A percentile compares a stretch with the other conserved stretches of the same genome.
Evolutionary conservation across 768 basidiomycete genomes (phyloP).

Genomic region (Suillus variegatus): DNA sequence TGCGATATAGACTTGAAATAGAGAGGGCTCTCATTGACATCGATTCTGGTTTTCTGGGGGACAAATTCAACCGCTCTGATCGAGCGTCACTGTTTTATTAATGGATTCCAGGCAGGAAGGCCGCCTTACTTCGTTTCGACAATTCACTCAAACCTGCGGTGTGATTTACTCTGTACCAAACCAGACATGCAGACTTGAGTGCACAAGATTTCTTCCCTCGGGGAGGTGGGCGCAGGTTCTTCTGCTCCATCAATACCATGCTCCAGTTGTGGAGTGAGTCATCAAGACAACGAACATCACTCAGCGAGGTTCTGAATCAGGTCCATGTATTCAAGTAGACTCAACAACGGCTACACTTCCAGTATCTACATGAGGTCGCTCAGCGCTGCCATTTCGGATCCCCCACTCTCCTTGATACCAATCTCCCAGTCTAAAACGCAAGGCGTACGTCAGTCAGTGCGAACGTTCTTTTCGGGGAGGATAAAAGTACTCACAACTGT

Average conservation of each 20-base stretch:
- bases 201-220: too few relatives aligned
- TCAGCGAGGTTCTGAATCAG: not conserved
- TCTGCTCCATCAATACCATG: not conserved
- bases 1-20: too few relatives aligned
- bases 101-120: too few relatives aligned
- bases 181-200: too few relatives aligned
- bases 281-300: not conserved
- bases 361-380: constrained; percentile 65
- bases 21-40: too few relatives aligned
- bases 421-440: constrained; percentile 83
- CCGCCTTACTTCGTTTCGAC: too few relatives aligned
- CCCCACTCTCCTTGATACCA: constrained; percentile 76
- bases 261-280: constrained; percentile 14
- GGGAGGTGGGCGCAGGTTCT: too few relatives aligned
- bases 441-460: not conserved
- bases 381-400: constrained; percentile 80
- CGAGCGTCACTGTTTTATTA: too few relatives aligned
- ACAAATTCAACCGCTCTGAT: too few relatives aligned
- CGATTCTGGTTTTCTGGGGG: too few relatives aligned
- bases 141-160: too few relatives aligned
- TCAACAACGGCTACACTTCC: not conserved
- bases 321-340: not conserved
- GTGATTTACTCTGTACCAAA: too few relatives aligned
- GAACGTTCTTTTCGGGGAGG: not conserved
- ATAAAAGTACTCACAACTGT: constrained; percentile 51